Evolutionary conservation across 176 grass and related monocot species (phyloP).

Genomic region (Aegilops umbellulata): DNA sequence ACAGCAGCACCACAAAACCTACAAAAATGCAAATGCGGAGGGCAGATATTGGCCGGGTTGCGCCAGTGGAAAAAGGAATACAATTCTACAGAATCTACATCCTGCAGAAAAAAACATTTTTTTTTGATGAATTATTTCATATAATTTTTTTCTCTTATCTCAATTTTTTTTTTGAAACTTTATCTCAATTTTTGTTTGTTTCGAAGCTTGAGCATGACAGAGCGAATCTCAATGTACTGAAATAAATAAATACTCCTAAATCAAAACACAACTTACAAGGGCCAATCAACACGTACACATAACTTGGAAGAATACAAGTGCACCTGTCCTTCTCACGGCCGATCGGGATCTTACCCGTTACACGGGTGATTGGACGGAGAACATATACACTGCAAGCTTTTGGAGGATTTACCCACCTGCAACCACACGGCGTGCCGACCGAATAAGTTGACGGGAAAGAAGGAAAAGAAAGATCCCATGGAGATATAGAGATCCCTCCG

Average conservation of each 20-base stretch:
- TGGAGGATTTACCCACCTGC: constrained; percentile 20
- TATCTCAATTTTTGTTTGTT: not conserved
- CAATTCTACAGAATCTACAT: no score
- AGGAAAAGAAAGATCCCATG: constrained; percentile 8
- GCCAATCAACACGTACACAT: not conserved
- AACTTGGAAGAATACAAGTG: not conserved
- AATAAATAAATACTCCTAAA: not conserved
- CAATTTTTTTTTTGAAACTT: no score
- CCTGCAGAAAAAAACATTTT: no score
- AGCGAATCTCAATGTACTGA: not conserved
- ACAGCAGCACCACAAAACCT: not conserved
- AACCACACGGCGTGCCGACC: constrained; percentile 29
- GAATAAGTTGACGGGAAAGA: not conserved
- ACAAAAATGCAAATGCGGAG: not conserved
- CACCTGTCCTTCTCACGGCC: not conserved
- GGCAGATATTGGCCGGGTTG: not conserved
- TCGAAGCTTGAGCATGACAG: not conserved
- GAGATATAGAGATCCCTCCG: constrained; percentile 16
- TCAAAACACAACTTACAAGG: no score
- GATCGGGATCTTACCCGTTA: constrained; percentile 15
- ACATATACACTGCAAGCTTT: constrained; percentile 24
- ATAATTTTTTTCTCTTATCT: not conserved
- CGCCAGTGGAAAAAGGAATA: not conserved
- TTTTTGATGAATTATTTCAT: no score
- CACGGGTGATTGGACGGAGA: not conserved